Percentiles rank a stretch among this genome's conserved stretches.
Conservation (phyloP, 2,329 filamentous ascomycete genomes). For the Claviceps quebecensis region DNA sequence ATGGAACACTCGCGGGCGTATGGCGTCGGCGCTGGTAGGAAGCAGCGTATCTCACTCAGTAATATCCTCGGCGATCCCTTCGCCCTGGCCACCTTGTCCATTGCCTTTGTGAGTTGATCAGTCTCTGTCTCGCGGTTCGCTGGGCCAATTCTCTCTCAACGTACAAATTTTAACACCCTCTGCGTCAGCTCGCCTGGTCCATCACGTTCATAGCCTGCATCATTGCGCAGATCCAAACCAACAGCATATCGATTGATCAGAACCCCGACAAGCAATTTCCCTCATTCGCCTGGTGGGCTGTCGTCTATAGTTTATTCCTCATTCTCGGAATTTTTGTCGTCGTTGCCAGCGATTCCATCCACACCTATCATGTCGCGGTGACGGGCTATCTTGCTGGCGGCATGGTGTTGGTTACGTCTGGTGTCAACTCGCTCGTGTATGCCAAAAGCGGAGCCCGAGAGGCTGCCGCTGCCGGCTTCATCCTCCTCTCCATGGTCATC, state of each 20-base stretch:
- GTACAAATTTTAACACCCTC: not conserved
- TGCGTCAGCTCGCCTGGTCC: conserved; percentile 71
- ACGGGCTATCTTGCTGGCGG: conserved; percentile 76
- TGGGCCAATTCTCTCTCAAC: not conserved
- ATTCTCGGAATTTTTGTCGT: conserved; percentile 71
- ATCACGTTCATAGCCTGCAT: conserved; percentile 83
- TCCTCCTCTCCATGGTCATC: conserved; percentile 81
- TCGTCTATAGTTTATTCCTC: conserved; percentile 72
- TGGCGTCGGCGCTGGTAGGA: conserved; percentile 35
- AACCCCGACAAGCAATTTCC: conserved; percentile 42
- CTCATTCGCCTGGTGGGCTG: conserved; percentile 84
- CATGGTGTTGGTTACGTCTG: conserved; percentile 71
- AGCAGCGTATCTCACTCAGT: conserved; percentile 53
- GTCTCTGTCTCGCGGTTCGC: not conserved
- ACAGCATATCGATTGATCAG: conserved; percentile 13
- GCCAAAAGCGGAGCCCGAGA: conserved; percentile 57
- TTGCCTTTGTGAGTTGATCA: conserved; percentile 47
- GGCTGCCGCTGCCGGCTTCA: conserved; percentile 83
- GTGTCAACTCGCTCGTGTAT: conserved; percentile 79
- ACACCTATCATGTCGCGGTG: conserved; percentile 84
- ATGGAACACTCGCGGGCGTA: conserved; percentile 58
- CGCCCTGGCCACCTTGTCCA: conserved; percentile 85
- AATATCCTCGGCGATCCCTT: conserved; percentile 96
- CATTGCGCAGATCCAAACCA: conserved; percentile 44
- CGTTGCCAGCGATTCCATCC: conserved; percentile 68